phyloP scores from a whole-genome alignment of 176 grass and related monocot genomes.

The Zea mays region Zm-B73-REFERENCE-NAM-5.0 NC_050096.1:247831501-247832000 shows the following conservation, averaged over 20 bases:
- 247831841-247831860: constrained; percentile 59
- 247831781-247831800: constrained; percentile 99
- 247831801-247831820: constrained; percentile 72
- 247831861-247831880: constrained; percentile 76
- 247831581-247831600: not conserved
- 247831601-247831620: not conserved
- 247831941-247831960: not conserved
- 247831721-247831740: constrained; percentile 83
- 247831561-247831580: not conserved
- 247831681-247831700: not conserved
- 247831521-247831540: not conserved
- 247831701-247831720: constrained; percentile 18
- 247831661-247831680: not conserved
- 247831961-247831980: not conserved
- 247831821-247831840: constrained; percentile 76
- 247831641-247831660: not conserved
- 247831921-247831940: constrained; percentile 84
- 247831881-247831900: constrained; percentile 88
- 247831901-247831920: constrained; percentile 83
- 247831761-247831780: constrained; percentile 91
- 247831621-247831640: not conserved
- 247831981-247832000: too few relatives aligned
- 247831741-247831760: constrained; percentile 90
- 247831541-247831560: not conserved
- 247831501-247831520: constrained; percentile 7